Percentiles rank a stretch among this genome's conserved stretches.
These are phyloP conservation scores for Escallonia rubra DNA, from an alignment of 129 eudicot genomes.

Conservation along the genomic window DNA sequence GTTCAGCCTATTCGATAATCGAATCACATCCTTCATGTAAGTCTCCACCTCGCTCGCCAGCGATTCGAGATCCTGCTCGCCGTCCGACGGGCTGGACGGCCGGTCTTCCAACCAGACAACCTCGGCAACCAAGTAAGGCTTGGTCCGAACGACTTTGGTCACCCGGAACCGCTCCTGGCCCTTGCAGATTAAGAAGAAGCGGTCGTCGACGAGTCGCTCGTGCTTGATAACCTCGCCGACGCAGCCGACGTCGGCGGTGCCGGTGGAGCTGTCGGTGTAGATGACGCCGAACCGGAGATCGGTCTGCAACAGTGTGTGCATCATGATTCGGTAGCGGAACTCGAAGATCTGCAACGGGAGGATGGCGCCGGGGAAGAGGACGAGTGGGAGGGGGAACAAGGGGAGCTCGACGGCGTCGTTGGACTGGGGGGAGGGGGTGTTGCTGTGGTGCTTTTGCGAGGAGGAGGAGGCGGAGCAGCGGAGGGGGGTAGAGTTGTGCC, in stretches of 20 bases:
- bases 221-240: slow-evolving; percentile 89
- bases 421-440: slow-evolving; percentile 33
- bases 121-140: slow-evolving; percentile 77
- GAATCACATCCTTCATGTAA: slow-evolving; percentile 81
- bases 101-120: slow-evolving; percentile 87
- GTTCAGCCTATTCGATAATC: slow-evolving; percentile 68
- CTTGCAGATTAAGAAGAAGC: slow-evolving; percentile 76
- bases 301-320: slow-evolving; percentile 86
- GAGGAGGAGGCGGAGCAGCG: slow-evolving; percentile 67
- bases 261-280: slow-evolving; percentile 68
- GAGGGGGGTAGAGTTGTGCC: slow-evolving; percentile 29
- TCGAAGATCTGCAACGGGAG: slow-evolving; percentile 89
- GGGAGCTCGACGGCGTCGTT: slow-evolving; percentile 77
- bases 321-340: slow-evolving; percentile 87
- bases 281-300: slow-evolving; percentile 92
- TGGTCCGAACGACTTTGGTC: slow-evolving; percentile 47
- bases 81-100: slow-evolving; percentile 46
- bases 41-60: slow-evolving; percentile 68
- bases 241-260: slow-evolving; percentile 86
- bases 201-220: slow-evolving; percentile 76
- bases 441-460: slow-evolving; percentile 36
- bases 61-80: slow-evolving; percentile 55
- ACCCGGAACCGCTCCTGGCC: slow-evolving; percentile 89
- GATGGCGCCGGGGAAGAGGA: slow-evolving; percentile 84
- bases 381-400: slow-evolving; percentile 79